Evolutionary conservation across 1,284 basidiomycete genomes (phyloP).

Genomic region (Ganoderma multipileum): DNA sequence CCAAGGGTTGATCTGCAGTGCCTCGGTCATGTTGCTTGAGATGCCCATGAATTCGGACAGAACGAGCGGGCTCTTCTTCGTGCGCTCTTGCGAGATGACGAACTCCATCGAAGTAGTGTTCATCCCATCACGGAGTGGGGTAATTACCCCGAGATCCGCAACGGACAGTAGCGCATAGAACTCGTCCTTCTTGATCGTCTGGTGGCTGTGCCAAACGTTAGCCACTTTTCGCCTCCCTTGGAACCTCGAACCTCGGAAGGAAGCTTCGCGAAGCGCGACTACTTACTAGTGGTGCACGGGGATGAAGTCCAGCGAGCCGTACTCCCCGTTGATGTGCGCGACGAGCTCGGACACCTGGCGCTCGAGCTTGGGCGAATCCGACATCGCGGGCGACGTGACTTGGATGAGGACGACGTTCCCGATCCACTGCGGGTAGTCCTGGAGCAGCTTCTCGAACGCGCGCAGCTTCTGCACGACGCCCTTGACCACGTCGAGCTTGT

Average conservation of each 20-base stretch:
- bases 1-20: slow-evolving; percentile 90
- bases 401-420: slow-evolving; percentile 88
- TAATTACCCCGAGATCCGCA: slow-evolving; percentile 96
- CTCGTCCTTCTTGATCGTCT: slow-evolving; percentile 97
- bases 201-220: slow-evolving; percentile 69
- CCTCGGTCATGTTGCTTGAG: slow-evolving; percentile 84
- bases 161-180: slow-evolving; percentile 97
- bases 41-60: slow-evolving; percentile 99
- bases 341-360: slow-evolving; percentile 95
- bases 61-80: slow-evolving; percentile 86
- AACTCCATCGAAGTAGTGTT: slow-evolving; percentile 99
- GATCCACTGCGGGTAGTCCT: slow-evolving; percentile 96
- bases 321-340: slow-evolving; percentile 96
- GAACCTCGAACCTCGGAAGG: no score
- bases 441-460: slow-evolving; percentile 94
- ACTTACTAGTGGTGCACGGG: slow-evolving; percentile 98
- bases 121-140: slow-evolving; percentile 97
- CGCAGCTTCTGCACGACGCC: slow-evolving; percentile 98
- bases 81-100: slow-evolving; percentile 90
- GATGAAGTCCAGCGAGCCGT: slow-evolving; percentile 94
- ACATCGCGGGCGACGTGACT: slow-evolving; percentile 94
- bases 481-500: slow-evolving; percentile 98
- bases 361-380: slow-evolving; percentile 94
- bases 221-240: neutral
- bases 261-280: neutral